Evolutionary conservation across 768 basidiomycete species (phyloP), one percentile per base, ranked within the genome.

Genomic region (Suillus variegatus): DNA sequence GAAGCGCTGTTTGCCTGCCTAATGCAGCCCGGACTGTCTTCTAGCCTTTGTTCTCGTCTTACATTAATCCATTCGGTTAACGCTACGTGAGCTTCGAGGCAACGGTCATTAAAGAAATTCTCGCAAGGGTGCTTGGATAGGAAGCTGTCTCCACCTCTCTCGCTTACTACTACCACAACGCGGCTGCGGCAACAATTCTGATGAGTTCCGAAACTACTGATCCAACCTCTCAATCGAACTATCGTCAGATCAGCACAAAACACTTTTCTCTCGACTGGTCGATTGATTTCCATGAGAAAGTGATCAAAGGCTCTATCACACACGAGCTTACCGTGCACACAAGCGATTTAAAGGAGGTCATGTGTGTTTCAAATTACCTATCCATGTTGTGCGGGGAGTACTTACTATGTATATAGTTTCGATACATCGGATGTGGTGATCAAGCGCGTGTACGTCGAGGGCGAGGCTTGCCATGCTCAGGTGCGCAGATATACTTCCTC

Each of bases 201-300:
- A 60, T 60, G 58, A 41, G 41, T 28, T 22, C 38, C 22, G 38
- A 58, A 32, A 54, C 52, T 18, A 54, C 52, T 54, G 91, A 93
- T 72, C 89, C 88, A 22, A 87, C 92, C 0, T 90, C 91, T 0
- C 91, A 94, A 72, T 85, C 93, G 28, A 97, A 97, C 79, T 94
- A 92, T 76, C 75, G 78, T 6, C 78, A 89, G 56, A 83, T 95
- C 68, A 75, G 80, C 3, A 88, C 91, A 1, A 82, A 85, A 44
- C 87, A 93, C 73, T 78, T 95, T 18, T 77, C 84, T 25, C 86
- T 97, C 60, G 84, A 91, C 68, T 97, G 94, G 95, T 78, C 70
- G 0, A 78, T 97, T 67, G 88, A 97, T 77, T 97, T 94, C 74
- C 70, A 81, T 0, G 73, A 80, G 4, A 76, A 88, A 70, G 77